Evolutionary conservation across 2,329 filamentous ascomycete species (phyloP).

Genomic region (Colletotrichum tabaci): DNA sequence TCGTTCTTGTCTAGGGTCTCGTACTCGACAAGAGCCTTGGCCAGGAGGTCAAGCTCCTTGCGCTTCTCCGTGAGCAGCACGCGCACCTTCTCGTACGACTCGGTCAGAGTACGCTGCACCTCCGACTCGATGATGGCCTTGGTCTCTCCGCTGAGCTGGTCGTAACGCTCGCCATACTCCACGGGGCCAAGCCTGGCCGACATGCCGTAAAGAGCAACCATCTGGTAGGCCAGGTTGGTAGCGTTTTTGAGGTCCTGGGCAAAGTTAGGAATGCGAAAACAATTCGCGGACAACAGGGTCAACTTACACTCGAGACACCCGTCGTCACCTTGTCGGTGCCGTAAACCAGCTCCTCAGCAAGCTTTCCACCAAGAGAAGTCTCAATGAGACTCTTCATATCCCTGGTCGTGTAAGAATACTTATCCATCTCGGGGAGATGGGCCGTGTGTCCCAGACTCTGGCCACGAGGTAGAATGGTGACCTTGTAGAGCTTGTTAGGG

Average conservation of each 20-base stretch:
- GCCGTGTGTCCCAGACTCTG: slow-evolving; percentile 89
- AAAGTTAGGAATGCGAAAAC: slow-evolving; percentile 46
- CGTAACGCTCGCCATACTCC: slow-evolving; percentile 86
- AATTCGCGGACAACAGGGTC: neutral
- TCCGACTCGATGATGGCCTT: slow-evolving; percentile 90
- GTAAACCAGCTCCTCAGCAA: slow-evolving; percentile 92
- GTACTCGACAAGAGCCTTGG: slow-evolving; percentile 92
- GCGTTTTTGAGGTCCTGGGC: slow-evolving; percentile 86
- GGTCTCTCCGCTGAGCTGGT: slow-evolving; percentile 86
- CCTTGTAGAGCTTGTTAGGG: slow-evolving; percentile 90
- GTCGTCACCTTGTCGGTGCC: slow-evolving; percentile 93
- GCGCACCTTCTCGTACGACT: slow-evolving; percentile 81
- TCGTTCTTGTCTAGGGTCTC: slow-evolving; percentile 92
- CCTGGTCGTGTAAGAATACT: slow-evolving; percentile 87
- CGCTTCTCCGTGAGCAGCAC: slow-evolving; percentile 81
- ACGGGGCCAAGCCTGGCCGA: slow-evolving; percentile 90
- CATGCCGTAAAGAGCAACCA: slow-evolving; percentile 94
- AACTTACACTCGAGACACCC: slow-evolving; percentile 82
- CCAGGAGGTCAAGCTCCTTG: slow-evolving; percentile 88
- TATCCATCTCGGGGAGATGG: slow-evolving; percentile 91
- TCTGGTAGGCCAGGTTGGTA: slow-evolving; percentile 85
- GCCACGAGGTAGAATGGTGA: slow-evolving; percentile 95
- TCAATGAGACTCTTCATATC: slow-evolving; percentile 88
- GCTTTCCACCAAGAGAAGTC: slow-evolving; percentile 87
- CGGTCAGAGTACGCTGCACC: slow-evolving; percentile 87